Base-by-base conservation (phyloP, 1,139 yeast genomes). In the Martiniozyma asiatica region DNA sequence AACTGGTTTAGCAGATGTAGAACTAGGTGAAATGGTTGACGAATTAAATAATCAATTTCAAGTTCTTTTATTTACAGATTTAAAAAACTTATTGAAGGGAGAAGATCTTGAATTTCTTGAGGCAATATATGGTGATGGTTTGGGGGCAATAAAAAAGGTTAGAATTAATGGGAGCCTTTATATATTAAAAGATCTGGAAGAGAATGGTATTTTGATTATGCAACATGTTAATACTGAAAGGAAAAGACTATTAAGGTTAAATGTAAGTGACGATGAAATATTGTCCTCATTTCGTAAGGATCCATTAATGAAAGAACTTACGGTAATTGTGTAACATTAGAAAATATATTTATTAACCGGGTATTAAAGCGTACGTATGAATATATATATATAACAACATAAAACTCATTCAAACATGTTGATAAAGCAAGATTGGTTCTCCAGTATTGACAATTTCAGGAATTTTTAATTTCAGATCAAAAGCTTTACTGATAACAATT, bases 401-500 rank as follows among this genome's bases (percentile, higher is more conserved):
- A 14, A 22, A 21, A 21, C n/a, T n/a, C n/a, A n/a, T n/a, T n/a
- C n/a, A n/a, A n/a, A n/a, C n/a, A n/a, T 47, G 48, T 27, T 50
- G 74, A 53, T 82, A 87, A 12, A 89, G 66, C 32, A 89, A 63
- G 27, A 89, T 64, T 3, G 98, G 98, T 52, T 87, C 96, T 10
- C 96, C 97, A 14, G 76, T 68, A 43, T 75, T 74, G 28, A 68
- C 68, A 27, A 82, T 77, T 53, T 89, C 97, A 6, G 92, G 94
- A 16, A 89, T 68, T 30, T 78, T 79, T 46, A 89, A 62, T 44
- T 77, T 76, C 47, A 89, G 61, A 49, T 85, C 96, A 55, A 89
- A 92, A 5, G 94, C 93, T 53, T 87, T 89, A 25, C 95, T 78
- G 30, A 89, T 68, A 23, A 92, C 80, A 32, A 89, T 75, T 53